Percentiles rank a stretch among this genome's conserved stretches.
phyloP scores from a whole-genome alignment of 169 alveolate species.

The Condylostoma magnum region DNA sequence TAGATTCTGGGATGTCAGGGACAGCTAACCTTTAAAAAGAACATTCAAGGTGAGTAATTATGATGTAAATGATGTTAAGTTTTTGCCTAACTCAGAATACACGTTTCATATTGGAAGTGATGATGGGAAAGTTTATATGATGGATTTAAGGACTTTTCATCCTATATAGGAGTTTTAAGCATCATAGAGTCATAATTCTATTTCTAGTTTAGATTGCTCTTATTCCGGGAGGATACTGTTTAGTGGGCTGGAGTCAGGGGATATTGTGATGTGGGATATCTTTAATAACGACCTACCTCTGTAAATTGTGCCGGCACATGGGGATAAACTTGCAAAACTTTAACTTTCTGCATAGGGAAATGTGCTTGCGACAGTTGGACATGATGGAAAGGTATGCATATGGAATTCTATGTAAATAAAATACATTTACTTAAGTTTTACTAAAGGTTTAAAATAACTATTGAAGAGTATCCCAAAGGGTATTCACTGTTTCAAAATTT shows the following conservation, averaged over 20 bases:
- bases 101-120: background rate
- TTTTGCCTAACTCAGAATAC: background rate
- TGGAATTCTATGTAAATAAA: too few species aligned
- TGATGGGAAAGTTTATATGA: background rate
- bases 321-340: background rate
- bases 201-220: background rate
- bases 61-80: conserved; percentile 18
- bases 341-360: background rate
- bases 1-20: conserved; percentile 20
- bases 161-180: background rate
- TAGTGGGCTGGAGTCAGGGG: background rate
- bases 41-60: background rate
- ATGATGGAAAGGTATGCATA: background rate
- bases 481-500: too few species aligned
- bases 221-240: conserved; percentile 9
- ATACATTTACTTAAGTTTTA: too few species aligned
- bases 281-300: background rate
- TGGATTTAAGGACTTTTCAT: background rate
- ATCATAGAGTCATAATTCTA: background rate
- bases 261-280: conserved; percentile 9
- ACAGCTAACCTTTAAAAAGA: background rate
- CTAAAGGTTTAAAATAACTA: too few species aligned
- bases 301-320: background rate
- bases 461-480: too few species aligned
- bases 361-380: background rate